Conservation (phyloP, 768 basidiomycete genomes). For the Podaxis mareebaensis region DNA sequence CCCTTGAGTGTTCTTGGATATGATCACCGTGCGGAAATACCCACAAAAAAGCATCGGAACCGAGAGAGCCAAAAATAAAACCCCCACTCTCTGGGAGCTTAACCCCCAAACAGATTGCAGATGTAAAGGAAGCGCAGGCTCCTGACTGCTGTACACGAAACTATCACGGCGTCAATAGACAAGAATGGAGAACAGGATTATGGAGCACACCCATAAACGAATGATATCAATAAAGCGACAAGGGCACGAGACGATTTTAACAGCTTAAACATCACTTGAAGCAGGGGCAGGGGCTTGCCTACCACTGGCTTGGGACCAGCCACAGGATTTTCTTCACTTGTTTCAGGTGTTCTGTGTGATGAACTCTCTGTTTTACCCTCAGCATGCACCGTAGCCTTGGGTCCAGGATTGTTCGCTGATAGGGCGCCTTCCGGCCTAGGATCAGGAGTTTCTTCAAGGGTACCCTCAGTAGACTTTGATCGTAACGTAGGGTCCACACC, state of each 20-base stretch:
- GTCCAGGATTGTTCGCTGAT: not conserved
- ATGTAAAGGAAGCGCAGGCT: slow-evolving; percentile 59
- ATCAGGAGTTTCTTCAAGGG: not conserved
- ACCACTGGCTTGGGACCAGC: not conserved
- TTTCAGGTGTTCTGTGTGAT: not conserved
- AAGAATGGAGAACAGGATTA: not conserved
- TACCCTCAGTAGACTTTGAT: not conserved
- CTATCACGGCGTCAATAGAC: slow-evolving; percentile 29
- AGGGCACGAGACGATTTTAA: slow-evolving; percentile 50
- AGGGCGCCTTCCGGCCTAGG: not conserved
- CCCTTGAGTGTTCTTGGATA: not conserved
- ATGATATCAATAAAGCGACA: slow-evolving; percentile 41
- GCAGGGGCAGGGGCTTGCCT: slow-evolving; percentile 33
- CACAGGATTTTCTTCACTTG: not conserved
- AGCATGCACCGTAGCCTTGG: not conserved
- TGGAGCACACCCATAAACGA: slow-evolving; percentile 56
- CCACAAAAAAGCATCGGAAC: slow-evolving; percentile 66
- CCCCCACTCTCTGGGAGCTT: slow-evolving; percentile 52
- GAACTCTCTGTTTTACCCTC: not conserved
- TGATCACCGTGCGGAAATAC: slow-evolving; percentile 20
- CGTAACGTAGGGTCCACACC: slow-evolving; percentile 40
- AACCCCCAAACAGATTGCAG: slow-evolving; percentile 50
- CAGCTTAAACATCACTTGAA: slow-evolving; percentile 42
- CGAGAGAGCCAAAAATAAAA: slow-evolving; percentile 67
- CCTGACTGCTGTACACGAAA: slow-evolving; percentile 47